Evolutionary conservation across 192 early-diverging fungal genomes (phyloP), one percentile per base, ranked within the genome.

Genomic region (Coemansia aciculifera): DNA sequence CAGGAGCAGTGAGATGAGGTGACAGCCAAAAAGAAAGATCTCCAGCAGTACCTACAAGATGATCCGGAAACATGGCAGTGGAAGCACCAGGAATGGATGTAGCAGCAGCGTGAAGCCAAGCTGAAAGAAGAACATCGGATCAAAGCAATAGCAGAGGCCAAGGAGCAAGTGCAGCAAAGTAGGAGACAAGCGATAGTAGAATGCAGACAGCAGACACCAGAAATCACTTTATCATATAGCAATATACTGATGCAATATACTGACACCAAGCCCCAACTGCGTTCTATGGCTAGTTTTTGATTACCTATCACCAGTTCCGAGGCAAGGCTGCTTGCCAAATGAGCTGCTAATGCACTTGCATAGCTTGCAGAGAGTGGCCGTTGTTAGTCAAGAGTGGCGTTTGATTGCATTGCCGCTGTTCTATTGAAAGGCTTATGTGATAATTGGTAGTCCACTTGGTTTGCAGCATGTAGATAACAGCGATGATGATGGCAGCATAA

Each of bases 361-460:
- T 12, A 10, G 40, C 13, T 10, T 43, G 1, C 40, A 43, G 40
- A 9, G 40, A 43, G 40, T 43, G 40, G 46, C 71, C 4, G 36
- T 34, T 3, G 66, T 74, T 2, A 51, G 54, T 34, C 44, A 34
- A 13, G 19, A 34, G 27, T 74, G 72, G 72, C 65, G 72, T 2
- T 49, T 23, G 0, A 24, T 27, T 13, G 4, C 66, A 1, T 24
- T 64, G 1, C 61, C 66, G 32, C 31, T 46, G 31, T 17, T 64
- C 2, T 59, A 51, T 61, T 39, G 62, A 31, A 67, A 52, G 0
- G 46, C 49, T 1, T 0, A 64, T 2, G 37, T 74, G 0, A 6
- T 44, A 2, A 62, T 36, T 27, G 24, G 38, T 19, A 38, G 10
- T 1, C 6, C 37, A 13, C 3, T 13, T 8, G 40, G 7, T 7